Percentiles rank a stretch among this genome's conserved stretches.
These are phyloP conservation scores for Penicillium sp. DNA, from an alignment of 2,329 filamentous ascomycete genomes.

Conservation along the genomic window DNA sequence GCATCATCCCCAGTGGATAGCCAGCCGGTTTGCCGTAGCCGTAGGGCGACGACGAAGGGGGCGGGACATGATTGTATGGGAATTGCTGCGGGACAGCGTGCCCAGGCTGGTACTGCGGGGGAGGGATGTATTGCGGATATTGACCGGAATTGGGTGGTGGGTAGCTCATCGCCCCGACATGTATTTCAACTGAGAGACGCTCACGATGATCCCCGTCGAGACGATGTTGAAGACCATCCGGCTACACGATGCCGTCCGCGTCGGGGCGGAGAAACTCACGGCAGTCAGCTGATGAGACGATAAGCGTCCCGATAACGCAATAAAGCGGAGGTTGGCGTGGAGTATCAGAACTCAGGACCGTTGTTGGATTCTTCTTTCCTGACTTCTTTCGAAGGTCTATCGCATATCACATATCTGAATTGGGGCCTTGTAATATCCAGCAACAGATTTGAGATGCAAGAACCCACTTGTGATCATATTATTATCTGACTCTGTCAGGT, in stretches of 20 bases:
- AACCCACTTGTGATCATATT: too few species aligned
- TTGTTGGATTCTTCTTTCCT: too few species aligned
- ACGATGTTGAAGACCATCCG: conserved; percentile 10
- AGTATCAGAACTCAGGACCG: too few species aligned
- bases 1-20: conserved; percentile 39
- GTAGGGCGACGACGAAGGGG: conserved; percentile 30
- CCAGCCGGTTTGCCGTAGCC: conserved; percentile 40
- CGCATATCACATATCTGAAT: too few species aligned
- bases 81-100: conserved; percentile 37
- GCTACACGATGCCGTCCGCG: conserved; percentile 21
- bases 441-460: too few species aligned
- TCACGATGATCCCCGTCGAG: conserved; percentile 14
- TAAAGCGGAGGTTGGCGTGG: too few species aligned
- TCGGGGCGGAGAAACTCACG: conserved; percentile 36
- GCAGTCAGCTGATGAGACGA: conserved; percentile 27
- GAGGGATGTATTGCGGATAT: conserved; percentile 34
- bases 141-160: conserved; percentile 45
- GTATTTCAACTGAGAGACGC: conserved; percentile 20
- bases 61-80: conserved; percentile 39
- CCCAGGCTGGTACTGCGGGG: conserved; percentile 38
- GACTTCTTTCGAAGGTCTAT: too few species aligned
- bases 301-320: conserved; percentile 17
- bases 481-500: too few species aligned
- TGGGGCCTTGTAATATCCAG: too few species aligned
- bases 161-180: conserved; percentile 45